A percentile compares a stretch with the other conserved stretches of the same genome.
These are phyloP conservation scores for Termitomyces sp. DNA, from an alignment of 768 basidiomycete genomes.

Conservation along the genomic window DNA sequence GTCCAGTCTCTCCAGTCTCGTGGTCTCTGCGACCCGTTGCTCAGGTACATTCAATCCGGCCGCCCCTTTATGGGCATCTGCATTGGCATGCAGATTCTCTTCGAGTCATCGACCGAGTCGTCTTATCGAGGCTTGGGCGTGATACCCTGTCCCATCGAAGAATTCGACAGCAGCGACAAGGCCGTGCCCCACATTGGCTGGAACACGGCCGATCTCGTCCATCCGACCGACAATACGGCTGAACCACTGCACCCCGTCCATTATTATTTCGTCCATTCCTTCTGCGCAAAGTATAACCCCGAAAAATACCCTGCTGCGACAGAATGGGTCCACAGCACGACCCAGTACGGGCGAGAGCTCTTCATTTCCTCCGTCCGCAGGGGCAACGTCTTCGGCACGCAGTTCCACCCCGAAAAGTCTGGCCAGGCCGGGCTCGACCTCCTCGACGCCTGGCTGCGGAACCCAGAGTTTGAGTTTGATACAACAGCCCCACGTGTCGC, in stretches of 20 bases:
- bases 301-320: slow-evolving; percentile 47
- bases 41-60: slow-evolving; percentile 78
- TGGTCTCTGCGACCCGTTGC: slow-evolving; percentile 76
- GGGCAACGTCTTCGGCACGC: slow-evolving; percentile 84
- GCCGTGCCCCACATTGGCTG: slow-evolving; percentile 98
- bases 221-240: slow-evolving; percentile 36
- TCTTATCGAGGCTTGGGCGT: slow-evolving; percentile 71
- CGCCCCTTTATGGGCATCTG: slow-evolving; percentile 97
- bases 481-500: slow-evolving; percentile 26
- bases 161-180: slow-evolving; percentile 69
- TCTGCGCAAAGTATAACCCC: slow-evolving; percentile 71
- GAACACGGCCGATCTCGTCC: slow-evolving; percentile 69
- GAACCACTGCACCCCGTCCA: slow-evolving; percentile 49
- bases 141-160: slow-evolving; percentile 75
- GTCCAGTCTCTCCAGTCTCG: slow-evolving; percentile 66
- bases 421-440: slow-evolving; percentile 81
- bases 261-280: slow-evolving; percentile 99
- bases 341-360: slow-evolving; percentile 90
- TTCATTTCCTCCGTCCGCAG: slow-evolving; percentile 83
- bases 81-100: slow-evolving; percentile 97
- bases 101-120: slow-evolving; percentile 79
- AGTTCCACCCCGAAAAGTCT: slow-evolving; percentile 99
- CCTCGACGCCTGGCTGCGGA: slow-evolving; percentile 73
- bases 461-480: slow-evolving; percentile 34
- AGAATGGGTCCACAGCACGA: slow-evolving; percentile 78